Evolutionary conservation across 371 early-diverging fungal genomes (phyloP).

Genomic region (Zychaea mexicana): DNA sequence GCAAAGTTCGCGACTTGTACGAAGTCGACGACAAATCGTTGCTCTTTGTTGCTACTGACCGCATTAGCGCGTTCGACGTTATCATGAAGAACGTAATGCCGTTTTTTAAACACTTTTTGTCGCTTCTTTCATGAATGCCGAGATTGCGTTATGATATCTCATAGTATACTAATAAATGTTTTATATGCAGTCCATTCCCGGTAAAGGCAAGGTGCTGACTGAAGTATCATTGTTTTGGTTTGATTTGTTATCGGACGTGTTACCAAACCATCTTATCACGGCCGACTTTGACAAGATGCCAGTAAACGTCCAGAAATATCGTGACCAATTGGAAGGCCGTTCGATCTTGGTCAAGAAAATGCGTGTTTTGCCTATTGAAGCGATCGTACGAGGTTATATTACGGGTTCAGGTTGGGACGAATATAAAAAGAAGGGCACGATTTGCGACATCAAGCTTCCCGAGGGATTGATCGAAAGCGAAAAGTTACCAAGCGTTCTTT

Average conservation of each 20-base stretch:
- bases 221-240: slow-evolving; percentile 96
- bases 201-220: slow-evolving; percentile 96
- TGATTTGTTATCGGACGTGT: slow-evolving; percentile 76
- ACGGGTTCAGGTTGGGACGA: slow-evolving; percentile 96
- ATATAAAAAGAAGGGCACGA: slow-evolving; percentile 89
- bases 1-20: slow-evolving; percentile 97
- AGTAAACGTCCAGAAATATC: slow-evolving; percentile 80
- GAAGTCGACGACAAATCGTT: slow-evolving; percentile 83
- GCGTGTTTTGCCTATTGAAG: slow-evolving; percentile 95
- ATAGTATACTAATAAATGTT: neutral
- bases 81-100: slow-evolving; percentile 92
- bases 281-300: slow-evolving; percentile 95
- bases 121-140: no score
- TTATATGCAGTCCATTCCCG: slow-evolving; percentile 80
- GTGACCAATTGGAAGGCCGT: slow-evolving; percentile 85
- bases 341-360: slow-evolving; percentile 91
- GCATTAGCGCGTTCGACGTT: slow-evolving; percentile 97
- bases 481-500: slow-evolving; percentile 81
- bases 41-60: slow-evolving; percentile 96
- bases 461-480: slow-evolving; percentile 82
- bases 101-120: neutral
- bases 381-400: slow-evolving; percentile 97
- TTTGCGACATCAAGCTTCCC: slow-evolving; percentile 90
- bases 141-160: no score
- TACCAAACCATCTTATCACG: slow-evolving; percentile 95